A percentile compares a stretch with the other conserved stretches of the same genome.
phyloP scores from a whole-genome alignment of 805 yeast genomes.

The Teunomyces aglyptinius region DNA sequence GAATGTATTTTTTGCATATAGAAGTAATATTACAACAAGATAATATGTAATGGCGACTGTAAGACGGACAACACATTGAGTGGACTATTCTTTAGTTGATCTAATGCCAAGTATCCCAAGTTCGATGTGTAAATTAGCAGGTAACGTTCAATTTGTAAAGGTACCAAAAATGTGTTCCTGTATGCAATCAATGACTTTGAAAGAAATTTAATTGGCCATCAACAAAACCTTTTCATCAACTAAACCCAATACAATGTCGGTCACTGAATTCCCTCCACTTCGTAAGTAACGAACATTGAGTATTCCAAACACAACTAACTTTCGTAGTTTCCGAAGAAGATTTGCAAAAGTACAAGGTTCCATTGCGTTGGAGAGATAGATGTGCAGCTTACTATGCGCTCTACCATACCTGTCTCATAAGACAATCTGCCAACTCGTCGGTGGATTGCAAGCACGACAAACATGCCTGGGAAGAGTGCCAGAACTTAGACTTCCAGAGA shows the following conservation, averaged over 20 bases:
- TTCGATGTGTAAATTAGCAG: too few relatives aligned
- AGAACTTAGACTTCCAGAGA: slow-evolving; percentile 76
- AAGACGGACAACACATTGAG: too few relatives aligned
- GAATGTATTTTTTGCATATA: not conserved
- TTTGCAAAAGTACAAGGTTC: slow-evolving; percentile 75
- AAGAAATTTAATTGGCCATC: slow-evolving; percentile 15
- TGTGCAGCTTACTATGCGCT: slow-evolving; percentile 61
- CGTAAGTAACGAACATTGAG: slow-evolving; percentile 26
- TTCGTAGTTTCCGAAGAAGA: slow-evolving; percentile 73
- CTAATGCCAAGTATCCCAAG: too few relatives aligned
- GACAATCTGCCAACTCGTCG: slow-evolving; percentile 42
- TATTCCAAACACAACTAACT: slow-evolving; percentile 16
- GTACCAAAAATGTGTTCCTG: slow-evolving; percentile 1
- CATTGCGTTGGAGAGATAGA: slow-evolving; percentile 78
- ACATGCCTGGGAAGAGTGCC: slow-evolving; percentile 83
- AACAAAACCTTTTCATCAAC: slow-evolving; percentile 1
- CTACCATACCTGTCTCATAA: slow-evolving; percentile 42
- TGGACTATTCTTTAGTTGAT: too few relatives aligned
- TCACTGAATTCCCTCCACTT: slow-evolving; percentile 43
- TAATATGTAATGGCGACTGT: not conserved
- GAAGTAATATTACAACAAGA: not conserved
- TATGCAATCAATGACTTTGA: slow-evolving; percentile 6
- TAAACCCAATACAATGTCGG: slow-evolving; percentile 22
- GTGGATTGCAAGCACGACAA: slow-evolving; percentile 70
- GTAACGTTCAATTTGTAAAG: too few relatives aligned